Evolutionary conservation across 345 rosid species (phyloP).

Genomic region (Bruguiera parviflora): DNA sequence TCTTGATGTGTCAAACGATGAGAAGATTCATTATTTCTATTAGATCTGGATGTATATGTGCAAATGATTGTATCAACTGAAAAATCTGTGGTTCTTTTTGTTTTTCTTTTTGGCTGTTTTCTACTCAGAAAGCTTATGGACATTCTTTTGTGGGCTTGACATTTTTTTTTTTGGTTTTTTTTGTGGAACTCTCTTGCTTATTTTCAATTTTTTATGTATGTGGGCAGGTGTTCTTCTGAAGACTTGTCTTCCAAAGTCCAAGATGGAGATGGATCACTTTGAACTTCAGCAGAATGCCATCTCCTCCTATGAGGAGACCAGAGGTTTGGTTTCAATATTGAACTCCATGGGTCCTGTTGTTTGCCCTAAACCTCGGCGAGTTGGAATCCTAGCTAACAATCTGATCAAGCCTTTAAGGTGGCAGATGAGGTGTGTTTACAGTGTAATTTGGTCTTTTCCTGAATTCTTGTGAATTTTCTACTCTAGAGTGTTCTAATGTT

Average conservation of each 20-base stretch:
- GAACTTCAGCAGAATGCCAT: slow-evolving; percentile 74
- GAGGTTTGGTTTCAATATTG: slow-evolving; percentile 40
- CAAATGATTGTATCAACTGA: too few relatives aligned
- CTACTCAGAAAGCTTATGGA: too few relatives aligned
- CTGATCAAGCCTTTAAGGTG: slow-evolving; percentile 43
- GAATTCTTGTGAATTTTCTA: not conserved
- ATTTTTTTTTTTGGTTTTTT: too few relatives aligned
- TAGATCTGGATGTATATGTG: slow-evolving; percentile 9
- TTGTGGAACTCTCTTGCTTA: not conserved
- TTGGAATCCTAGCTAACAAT: slow-evolving; percentile 42
- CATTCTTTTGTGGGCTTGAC: too few relatives aligned
- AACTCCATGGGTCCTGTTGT: slow-evolving; percentile 55
- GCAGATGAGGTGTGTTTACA: slow-evolving; percentile 43
- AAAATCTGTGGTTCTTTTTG: not conserved
- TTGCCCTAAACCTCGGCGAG: slow-evolving; percentile 90
- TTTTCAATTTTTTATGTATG: not conserved
- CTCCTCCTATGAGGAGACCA: slow-evolving; percentile 46
- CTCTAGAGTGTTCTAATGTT: not conserved
- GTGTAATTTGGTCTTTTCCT: not conserved
- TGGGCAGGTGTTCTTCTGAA: slow-evolving; percentile 49
- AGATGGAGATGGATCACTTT: slow-evolving; percentile 87
- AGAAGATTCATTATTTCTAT: not conserved
- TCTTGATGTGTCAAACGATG: not conserved
- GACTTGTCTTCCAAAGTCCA: slow-evolving; percentile 26
- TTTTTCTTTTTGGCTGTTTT: not conserved